Evolutionary conservation across 805 yeast genomes (phyloP), one percentile per base, ranked within the genome.

Genomic region (Kodamaea kaohsiungensis): DNA sequence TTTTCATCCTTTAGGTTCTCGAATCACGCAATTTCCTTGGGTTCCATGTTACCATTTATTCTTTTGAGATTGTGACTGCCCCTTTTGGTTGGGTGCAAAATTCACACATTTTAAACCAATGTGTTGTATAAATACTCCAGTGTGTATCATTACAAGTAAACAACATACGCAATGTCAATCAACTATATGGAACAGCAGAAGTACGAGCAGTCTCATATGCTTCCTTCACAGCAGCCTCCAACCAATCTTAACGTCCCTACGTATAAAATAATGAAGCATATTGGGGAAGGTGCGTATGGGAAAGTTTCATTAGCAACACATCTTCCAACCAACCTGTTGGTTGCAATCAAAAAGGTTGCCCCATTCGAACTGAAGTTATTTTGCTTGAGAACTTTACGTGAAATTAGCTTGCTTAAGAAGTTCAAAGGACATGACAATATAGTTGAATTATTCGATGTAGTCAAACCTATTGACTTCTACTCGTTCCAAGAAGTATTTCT

Each of bases 251-350:
- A 69, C 86, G 61, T 81, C 88, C 13, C 82, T 87, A 2, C 78
- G 81, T 88, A 84, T 64, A 82, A 82, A 56, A 79, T 88, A 7
- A 72, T 75, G 16, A 83, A 82, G 54, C 73, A 86, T 3, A 72
- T 89, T 5, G 96, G 96, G 3, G 89, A 87, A 66, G 96, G 96
- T 1, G 91, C 95, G 0, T 89, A 89, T 60, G 95, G 96, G 0
- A 79, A 87, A 2, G 96, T 89, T 4, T 87, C 88, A 47, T 78
- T 84, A 3, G 95, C 91, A 0, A 66, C 77, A 9, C 90, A 87
- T 60, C 76, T 76, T 55, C 85, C 87, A 10, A 76, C 88, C 0
- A 78, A 81, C 16, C 77, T 81, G 1, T 75, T 76, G 56, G 95
- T 89, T 2, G 96, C 96, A 0, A 88, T 89, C 55, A 89, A 89